These are phyloP conservation scores for Schizochytrium sp. DNA, from an alignment of 108 stramenopile species.

Conservation along the genomic window DNA sequence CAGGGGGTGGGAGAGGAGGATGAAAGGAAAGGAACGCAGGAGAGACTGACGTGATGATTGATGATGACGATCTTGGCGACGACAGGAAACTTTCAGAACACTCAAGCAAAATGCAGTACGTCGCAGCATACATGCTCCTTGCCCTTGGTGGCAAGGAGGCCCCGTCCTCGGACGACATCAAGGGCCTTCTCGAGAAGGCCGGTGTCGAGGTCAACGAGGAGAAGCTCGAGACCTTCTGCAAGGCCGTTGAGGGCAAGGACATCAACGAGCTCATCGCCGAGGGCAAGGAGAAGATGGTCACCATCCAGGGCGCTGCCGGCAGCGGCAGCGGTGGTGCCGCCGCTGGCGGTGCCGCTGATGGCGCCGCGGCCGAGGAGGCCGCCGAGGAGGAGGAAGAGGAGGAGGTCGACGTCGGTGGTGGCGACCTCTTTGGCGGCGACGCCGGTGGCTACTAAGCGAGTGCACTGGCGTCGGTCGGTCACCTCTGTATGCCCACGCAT, in stretches of 20 bases:
- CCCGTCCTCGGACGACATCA: conserved; percentile 11
- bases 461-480: not conserved
- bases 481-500: too few species aligned
- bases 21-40: too few species aligned
- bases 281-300: not conserved
- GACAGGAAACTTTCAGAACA: not conserved
- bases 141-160: conserved; percentile 12
- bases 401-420: not conserved
- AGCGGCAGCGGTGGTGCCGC: not conserved
- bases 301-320: conserved; percentile 18
- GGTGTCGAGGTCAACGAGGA: conserved; percentile 7
- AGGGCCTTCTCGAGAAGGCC: conserved; percentile 7
- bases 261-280: not conserved
- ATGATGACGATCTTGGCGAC: too few species aligned
- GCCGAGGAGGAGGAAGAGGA: conserved; percentile 8
- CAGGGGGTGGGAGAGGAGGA: too few species aligned
- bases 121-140: conserved; percentile 17
- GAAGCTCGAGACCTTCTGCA: not conserved
- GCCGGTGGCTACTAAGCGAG: not conserved
- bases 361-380: not conserved
- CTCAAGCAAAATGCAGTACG: conserved; percentile 8
- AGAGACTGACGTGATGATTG: too few species aligned
- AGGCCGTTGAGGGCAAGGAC: conserved; percentile 6
- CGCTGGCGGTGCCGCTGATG: not conserved
- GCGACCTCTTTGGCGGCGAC: not conserved